These are phyloP conservation scores for Puya raimondii DNA, from an alignment of 176 grass and related monocot genomes.

Conservation along the genomic window DNA sequence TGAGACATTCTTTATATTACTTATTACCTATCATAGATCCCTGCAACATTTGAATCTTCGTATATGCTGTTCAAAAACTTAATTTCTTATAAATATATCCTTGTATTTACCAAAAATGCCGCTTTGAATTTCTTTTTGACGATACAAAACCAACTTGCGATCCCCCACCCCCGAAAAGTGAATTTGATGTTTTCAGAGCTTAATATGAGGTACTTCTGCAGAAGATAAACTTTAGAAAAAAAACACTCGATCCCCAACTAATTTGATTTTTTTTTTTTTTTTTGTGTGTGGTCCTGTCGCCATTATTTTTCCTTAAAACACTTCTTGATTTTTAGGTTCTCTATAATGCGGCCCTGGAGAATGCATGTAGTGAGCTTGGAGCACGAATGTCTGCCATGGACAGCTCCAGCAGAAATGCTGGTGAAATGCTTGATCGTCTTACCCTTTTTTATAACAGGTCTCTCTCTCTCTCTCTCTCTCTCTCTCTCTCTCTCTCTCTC, in stretches of 20 bases:
- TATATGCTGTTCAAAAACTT: too few species aligned
- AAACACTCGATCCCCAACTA: background rate
- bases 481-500: background rate
- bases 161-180: too few species aligned
- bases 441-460: conserved; percentile 88
- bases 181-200: too few species aligned
- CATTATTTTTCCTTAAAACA: conserved; percentile 14
- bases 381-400: conserved; percentile 97
- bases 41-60: too few species aligned
- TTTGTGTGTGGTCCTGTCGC: background rate
- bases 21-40: too few species aligned
- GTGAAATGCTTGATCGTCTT: conserved; percentile 91
- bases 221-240: too few species aligned
- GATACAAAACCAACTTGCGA: too few species aligned
- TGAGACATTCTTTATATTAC: background rate
- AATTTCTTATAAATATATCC: too few species aligned
- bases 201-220: too few species aligned
- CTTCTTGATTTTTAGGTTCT: conserved; percentile 39
- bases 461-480: background rate
- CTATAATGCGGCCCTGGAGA: conserved; percentile 85
- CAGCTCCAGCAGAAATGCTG: conserved; percentile 93
- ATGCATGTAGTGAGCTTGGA: conserved; percentile 86
- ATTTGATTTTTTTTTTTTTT: background rate
- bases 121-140: too few species aligned
- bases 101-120: too few species aligned